Conservation (phyloP, 2,329 filamentous ascomycete species). For the Ascochyta pisi region DNA sequence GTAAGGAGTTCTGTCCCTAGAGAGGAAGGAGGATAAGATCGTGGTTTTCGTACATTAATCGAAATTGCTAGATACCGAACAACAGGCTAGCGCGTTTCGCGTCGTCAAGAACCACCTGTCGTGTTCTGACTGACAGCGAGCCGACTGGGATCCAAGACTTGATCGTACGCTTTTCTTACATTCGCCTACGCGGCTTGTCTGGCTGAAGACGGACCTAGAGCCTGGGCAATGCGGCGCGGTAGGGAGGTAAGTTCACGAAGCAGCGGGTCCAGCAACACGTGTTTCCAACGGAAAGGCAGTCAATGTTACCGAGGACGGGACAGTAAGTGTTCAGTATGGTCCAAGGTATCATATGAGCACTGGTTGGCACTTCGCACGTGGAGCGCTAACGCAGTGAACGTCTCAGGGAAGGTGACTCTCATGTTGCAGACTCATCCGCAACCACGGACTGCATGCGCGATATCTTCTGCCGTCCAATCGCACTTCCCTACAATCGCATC, state of each 20-base stretch:
- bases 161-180: conserved; percentile 2
- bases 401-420: neutral
- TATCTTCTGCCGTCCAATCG: too few species aligned
- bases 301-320: neutral
- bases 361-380: neutral
- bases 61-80: conserved; percentile 14
- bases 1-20: conserved; percentile 13
- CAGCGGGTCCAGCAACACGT: neutral
- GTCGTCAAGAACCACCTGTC: conserved; percentile 2
- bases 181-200: conserved; percentile 4
- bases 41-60: conserved; percentile 17
- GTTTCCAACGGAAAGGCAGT: neutral
- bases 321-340: too few species aligned
- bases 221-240: conserved; percentile 8
- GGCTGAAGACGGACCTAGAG: neutral
- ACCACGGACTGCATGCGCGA: too few species aligned
- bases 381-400: neutral
- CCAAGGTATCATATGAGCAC: neutral
- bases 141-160: conserved; percentile 7
- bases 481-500: too few species aligned
- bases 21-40: conserved; percentile 18
- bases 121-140: conserved; percentile 5
- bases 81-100: conserved; percentile 17
- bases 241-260: neutral
- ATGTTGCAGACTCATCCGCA: too few species aligned